phyloP scores from a whole-genome alignment of 108 stramenopile genomes.

The Mediolabrus comicus region DNA sequence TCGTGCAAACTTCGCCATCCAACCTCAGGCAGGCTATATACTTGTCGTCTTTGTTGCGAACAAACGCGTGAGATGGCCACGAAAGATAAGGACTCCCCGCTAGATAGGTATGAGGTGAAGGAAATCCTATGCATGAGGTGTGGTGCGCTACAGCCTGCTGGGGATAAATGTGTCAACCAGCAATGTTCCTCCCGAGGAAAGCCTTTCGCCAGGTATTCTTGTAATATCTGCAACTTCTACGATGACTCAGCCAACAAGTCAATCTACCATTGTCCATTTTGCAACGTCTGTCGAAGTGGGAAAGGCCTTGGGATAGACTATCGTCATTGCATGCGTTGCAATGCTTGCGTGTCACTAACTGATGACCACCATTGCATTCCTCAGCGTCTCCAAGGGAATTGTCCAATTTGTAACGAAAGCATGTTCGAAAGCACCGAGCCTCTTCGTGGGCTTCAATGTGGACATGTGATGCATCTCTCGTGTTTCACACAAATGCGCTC shows the following conservation, averaged over 20 bases:
- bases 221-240: conserved; percentile 88
- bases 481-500: conserved; percentile 82
- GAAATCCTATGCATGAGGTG: conserved; percentile 93
- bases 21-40: conserved; percentile 83
- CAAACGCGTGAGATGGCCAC: conserved; percentile 78
- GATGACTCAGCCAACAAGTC: conserved; percentile 69
- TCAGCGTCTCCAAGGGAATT: conserved; percentile 90
- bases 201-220: conserved; percentile 81
- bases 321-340: conserved; percentile 98
- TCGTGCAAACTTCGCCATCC: conserved; percentile 90
- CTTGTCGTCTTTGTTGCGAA: conserved; percentile 94
- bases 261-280: conserved; percentile 95
- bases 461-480: conserved; percentile 93
- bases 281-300: conserved; percentile 93
- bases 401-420: conserved; percentile 90
- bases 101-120: conserved; percentile 87
- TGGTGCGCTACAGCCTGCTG: conserved; percentile 82
- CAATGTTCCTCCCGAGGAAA: conserved; percentile 67
- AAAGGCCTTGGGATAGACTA: conserved; percentile 92
- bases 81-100: conserved; percentile 71
- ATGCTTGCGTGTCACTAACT: conserved; percentile 88
- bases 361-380: conserved; percentile 91
- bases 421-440: conserved; percentile 90
- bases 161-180: conserved; percentile 70
- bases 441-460: conserved; percentile 85